Percentiles rank a stretch among this genome's conserved stretches.
phyloP scores from a whole-genome alignment of 1,139 yeast genomes.

The Suhomyces guaymorum region DNA sequence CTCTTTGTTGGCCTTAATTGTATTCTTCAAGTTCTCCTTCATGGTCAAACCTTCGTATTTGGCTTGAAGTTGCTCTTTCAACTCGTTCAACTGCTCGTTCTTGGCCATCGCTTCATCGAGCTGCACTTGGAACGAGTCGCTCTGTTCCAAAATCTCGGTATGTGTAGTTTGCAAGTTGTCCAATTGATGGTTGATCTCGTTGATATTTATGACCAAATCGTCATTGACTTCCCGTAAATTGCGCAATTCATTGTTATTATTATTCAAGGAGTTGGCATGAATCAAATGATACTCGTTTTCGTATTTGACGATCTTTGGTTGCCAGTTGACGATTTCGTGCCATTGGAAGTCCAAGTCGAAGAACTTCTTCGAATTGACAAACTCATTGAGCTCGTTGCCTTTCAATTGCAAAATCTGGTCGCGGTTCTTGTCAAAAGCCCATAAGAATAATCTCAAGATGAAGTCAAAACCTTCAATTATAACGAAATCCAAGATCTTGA shows the following conservation, averaged over 20 bases:
- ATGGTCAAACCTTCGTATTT: constrained; percentile 43
- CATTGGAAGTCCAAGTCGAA: constrained; percentile 19
- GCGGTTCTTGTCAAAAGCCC: constrained; percentile 23
- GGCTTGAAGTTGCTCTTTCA: constrained; percentile 25
- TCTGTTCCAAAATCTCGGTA: constrained; percentile 41
- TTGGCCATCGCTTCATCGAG: constrained; percentile 27
- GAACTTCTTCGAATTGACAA: constrained; percentile 26
- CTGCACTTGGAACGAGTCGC: constrained; percentile 29
- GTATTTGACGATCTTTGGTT: constrained; percentile 33
- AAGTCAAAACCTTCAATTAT: constrained; percentile 46
- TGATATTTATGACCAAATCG: constrained; percentile 33
- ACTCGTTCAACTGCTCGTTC: constrained; percentile 20
- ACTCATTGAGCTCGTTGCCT: constrained; percentile 33
- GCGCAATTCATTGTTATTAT: constrained; percentile 41
- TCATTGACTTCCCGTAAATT: constrained; percentile 42
- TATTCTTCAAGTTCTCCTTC: constrained; percentile 48
- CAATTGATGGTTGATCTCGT: constrained; percentile 32
- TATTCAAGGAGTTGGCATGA: constrained; percentile 42
- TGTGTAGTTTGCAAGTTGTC: constrained; percentile 39
- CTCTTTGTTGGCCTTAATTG: constrained; percentile 48
- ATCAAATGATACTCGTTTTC: constrained; percentile 49
- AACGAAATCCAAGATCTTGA: constrained; percentile 36
- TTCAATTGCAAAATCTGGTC: constrained; percentile 24
- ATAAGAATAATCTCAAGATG: constrained; percentile 31
- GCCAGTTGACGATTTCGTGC: constrained; percentile 19